Evolutionary conservation across 768 basidiomycete species (phyloP).

Genomic region (Lactarius hengduanensis): DNA sequence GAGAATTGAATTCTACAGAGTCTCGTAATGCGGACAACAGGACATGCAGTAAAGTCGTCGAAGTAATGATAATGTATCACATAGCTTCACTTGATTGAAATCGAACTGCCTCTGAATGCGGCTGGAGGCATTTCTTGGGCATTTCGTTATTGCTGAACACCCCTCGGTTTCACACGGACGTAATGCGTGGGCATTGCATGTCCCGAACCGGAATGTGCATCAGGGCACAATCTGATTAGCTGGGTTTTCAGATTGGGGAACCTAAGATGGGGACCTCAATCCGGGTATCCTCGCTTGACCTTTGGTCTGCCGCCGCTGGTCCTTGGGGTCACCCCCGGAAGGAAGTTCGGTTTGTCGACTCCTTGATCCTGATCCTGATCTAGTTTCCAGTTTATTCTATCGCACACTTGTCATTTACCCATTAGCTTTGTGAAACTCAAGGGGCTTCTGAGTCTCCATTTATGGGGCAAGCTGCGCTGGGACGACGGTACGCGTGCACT

Average conservation of each 20-base stretch:
- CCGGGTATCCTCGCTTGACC: not conserved
- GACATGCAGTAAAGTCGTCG: not conserved
- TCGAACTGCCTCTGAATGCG: slow-evolving; percentile 11
- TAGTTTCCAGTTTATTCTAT: not conserved
- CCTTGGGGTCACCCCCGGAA: slow-evolving; percentile 6
- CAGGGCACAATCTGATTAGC: slow-evolving; percentile 9
- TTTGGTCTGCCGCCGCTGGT: not conserved
- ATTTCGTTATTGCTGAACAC: slow-evolving; percentile 1
- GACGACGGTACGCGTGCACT: not conserved
- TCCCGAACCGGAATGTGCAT: not conserved
- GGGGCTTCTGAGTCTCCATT: not conserved
- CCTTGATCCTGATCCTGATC: slow-evolving; percentile 11
- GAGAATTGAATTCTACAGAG: not conserved
- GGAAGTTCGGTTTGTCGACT: slow-evolving; percentile 10
- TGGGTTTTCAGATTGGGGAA: slow-evolving; percentile 4
- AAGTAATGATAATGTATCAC: not conserved
- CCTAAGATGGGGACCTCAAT: not conserved
- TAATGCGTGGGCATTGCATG: slow-evolving; percentile 1
- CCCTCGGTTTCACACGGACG: slow-evolving; percentile 14
- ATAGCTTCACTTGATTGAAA: slow-evolving; percentile 10
- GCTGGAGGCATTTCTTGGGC: not conserved
- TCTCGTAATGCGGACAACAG: not conserved
- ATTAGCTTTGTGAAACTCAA: slow-evolving; percentile 18
- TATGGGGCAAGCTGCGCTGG: slow-evolving; percentile 16
- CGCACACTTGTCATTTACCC: slow-evolving; percentile 13